A percentile compares a stretch with the other conserved stretches of the same genome.
phyloP scores from a whole-genome alignment of 169 alveolate species.

The Eimeria tenella region DNA sequence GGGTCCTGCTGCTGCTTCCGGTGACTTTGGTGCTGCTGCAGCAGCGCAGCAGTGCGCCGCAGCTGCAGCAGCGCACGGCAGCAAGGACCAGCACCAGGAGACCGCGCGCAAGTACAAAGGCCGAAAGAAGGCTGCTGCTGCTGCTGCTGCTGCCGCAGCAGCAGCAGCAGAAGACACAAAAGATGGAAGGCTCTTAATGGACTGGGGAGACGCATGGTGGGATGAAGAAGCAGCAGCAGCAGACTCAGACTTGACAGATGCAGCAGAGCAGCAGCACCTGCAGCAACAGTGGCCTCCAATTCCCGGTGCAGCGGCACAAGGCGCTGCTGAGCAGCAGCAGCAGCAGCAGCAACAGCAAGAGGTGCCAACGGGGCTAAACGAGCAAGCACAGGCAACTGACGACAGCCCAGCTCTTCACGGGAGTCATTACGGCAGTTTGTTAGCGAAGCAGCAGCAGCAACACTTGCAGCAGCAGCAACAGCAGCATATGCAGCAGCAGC shows the following conservation, averaged over 20 bases:
- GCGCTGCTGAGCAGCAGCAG: background rate
- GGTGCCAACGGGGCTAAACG: background rate
- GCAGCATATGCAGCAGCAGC: background rate
- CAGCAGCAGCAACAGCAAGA: constrained; percentile 4
- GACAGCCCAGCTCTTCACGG: background rate
- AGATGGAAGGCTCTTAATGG: background rate
- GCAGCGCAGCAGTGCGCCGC: background rate
- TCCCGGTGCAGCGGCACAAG: background rate
- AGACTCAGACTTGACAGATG: background rate
- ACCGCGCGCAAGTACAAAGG: background rate
- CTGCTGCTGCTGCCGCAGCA: constrained; percentile 6
- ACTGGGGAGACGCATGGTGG: constrained; percentile 9
- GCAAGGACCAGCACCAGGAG: constrained; percentile 8
- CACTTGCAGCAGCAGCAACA: background rate
- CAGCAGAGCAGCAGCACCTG: constrained; percentile 34
- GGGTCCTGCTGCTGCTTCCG: background rate
- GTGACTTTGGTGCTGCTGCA: background rate
- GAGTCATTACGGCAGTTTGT: background rate
- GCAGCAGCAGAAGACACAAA: background rate
- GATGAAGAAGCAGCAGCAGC: constrained; percentile 12
- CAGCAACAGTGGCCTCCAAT: background rate
- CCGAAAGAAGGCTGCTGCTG: background rate
- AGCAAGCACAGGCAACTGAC: background rate
- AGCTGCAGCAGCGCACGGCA: constrained; percentile 17
- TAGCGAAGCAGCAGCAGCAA: background rate